A percentile compares a stretch with the other conserved stretches of the same genome.
phyloP scores from a whole-genome alignment of 139 green algal genomes.

The Closterium sp. region DNA sequence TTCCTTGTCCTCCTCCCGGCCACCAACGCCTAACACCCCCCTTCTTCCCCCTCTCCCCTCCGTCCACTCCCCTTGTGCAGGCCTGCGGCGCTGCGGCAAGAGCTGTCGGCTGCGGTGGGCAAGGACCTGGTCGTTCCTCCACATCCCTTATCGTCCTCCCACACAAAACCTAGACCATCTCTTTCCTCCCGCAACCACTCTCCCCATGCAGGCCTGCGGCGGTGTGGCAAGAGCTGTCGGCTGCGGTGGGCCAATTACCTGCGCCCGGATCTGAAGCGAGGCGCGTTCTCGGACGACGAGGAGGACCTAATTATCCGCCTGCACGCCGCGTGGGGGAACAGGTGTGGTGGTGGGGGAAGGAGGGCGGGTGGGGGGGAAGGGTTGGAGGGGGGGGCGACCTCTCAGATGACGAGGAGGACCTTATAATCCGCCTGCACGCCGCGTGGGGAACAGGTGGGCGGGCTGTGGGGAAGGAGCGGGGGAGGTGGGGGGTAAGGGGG shows the following conservation, averaged over 20 bases:
- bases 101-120: slow-evolving; percentile 37
- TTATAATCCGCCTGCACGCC: slow-evolving; percentile 27
- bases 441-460: slow-evolving; percentile 44
- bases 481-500: too few species aligned
- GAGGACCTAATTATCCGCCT: slow-evolving; percentile 30
- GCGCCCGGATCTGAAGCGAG: slow-evolving; percentile 34
- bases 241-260: slow-evolving; percentile 46
- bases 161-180: background rate
- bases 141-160: background rate
- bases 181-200: background rate
- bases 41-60: too few species aligned
- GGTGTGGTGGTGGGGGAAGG: slow-evolving; percentile 47
- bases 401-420: slow-evolving; percentile 22
- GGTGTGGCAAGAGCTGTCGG: slow-evolving; percentile 45
- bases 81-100: slow-evolving; percentile 39
- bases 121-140: background rate
- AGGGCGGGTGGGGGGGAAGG: too few species aligned
- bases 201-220: slow-evolving; percentile 9
- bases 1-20: too few species aligned
- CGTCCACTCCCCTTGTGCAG: background rate
- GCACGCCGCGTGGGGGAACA: slow-evolving; percentile 30
- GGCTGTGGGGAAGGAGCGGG: too few species aligned
- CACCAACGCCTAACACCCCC: background rate
- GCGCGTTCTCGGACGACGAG: slow-evolving; percentile 33
- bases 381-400: background rate